Percentiles rank a stretch among this genome's conserved stretches.
Evolutionary conservation across 306 rosid genomes (phyloP).

Genomic region (Cajanus cajan): DNA sequence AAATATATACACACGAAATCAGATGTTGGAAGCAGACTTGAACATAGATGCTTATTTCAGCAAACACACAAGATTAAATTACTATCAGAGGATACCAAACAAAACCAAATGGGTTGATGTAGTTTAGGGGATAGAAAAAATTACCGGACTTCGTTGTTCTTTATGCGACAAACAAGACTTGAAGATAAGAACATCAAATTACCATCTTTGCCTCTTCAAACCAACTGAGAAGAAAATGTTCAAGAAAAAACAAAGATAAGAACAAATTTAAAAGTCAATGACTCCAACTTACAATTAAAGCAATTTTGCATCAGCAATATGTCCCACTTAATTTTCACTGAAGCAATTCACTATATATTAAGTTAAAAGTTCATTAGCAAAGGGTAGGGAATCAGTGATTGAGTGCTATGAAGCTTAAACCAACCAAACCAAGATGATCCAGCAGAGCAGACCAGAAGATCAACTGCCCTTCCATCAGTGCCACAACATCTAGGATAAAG

Average conservation of each 20-base stretch:
- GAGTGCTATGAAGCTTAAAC: constrained; percentile 5
- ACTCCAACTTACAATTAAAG: not conserved
- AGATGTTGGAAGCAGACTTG: constrained; percentile 16
- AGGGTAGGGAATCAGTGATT: not conserved
- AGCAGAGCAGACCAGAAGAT: not conserved
- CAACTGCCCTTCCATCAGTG: not conserved
- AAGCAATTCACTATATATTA: not conserved
- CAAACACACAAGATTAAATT: not conserved
- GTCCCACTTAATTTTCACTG: not conserved
- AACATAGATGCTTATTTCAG: not conserved
- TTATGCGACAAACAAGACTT: not conserved
- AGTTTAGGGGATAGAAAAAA: constrained; percentile 7
- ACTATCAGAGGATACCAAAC: not conserved
- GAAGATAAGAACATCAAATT: constrained; percentile 9
- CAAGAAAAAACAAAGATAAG: not conserved
- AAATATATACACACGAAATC: not conserved
- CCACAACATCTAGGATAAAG: not conserved
- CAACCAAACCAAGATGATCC: constrained; percentile 6
- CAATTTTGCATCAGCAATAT: not conserved
- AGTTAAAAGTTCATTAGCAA: not conserved
- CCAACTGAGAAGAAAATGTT: constrained; percentile 21
- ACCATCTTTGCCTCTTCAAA: constrained; percentile 2
- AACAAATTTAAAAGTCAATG: constrained; percentile 1
- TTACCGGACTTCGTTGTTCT: not conserved
- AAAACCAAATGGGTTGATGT: not conserved